Base-by-base conservation (phyloP, 1,284 basidiomycete species). In the Chalciporus piperatoides region DNA sequence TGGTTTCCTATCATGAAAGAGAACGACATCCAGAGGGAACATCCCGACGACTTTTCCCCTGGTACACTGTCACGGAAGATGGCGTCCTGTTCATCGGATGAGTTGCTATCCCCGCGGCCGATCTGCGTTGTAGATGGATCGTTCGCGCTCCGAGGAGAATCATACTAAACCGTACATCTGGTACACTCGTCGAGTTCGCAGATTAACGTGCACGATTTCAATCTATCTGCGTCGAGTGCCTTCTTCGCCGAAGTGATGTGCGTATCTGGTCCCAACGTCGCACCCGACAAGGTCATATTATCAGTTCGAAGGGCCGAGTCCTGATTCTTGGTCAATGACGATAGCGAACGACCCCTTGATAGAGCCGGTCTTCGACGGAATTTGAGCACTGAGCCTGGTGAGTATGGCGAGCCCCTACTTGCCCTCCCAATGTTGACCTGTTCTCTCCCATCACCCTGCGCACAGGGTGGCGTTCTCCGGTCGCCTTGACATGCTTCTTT, bases 251-350 rank as follows among this genome's bases (percentile, higher is more conserved):
- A 50, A 41, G 23, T 46, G 54, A 44, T 56, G 36, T 36, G 41
- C 15, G 45, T 52, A 24, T 49, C 32, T 40, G 40, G 39, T 33
- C 28, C 43, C 37, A 46, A 44, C 41, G 39, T 44, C 52, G 47
- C 38, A 41, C 52, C 50, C 58, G 59, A 54, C 59, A 45, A 52
- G 57, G 61, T 37, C 52, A 62, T 64, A 62, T 62, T 51, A 28
- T 14, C 33, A 23, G 33, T 37, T 32, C 21, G 32, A 44, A 21
- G 4, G 21, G n/a, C 23, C 30, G 32, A 21, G 35, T 17, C 35
- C 49, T 46, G 46, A 53, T 49, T 47, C 30, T 54, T 37, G 48
- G 48, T 43, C 48, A 46, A 23, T 23, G 21, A 23, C 5, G 21
- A 23, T 23, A 2, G 21, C 21, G 21, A 4, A 23, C 21, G 21